phyloP scores from a whole-genome alignment of 306 rosid species.

The Castanospermum australe region DNA sequence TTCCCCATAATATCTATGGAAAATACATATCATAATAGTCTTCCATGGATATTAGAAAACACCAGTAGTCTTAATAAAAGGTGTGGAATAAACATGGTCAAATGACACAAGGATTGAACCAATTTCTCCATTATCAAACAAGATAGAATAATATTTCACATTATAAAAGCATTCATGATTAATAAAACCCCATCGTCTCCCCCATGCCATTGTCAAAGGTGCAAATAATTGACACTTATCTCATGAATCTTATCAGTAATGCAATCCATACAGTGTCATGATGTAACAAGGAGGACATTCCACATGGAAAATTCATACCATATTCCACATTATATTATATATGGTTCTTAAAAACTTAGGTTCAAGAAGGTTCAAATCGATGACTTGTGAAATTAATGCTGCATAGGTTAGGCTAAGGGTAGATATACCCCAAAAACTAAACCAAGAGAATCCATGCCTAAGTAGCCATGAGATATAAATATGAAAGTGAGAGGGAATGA shows the following conservation, averaged over 20 bases:
- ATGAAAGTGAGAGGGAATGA: slow-evolving; percentile 29
- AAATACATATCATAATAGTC: background rate
- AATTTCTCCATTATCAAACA: slow-evolving; percentile 20
- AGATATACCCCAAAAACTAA: slow-evolving; percentile 26
- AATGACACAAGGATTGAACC: slow-evolving; percentile 6
- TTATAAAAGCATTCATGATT: background rate
- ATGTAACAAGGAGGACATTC: slow-evolving; percentile 40
- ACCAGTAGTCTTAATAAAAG: slow-evolving; percentile 23
- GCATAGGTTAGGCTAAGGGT: background rate
- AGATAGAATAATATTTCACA: slow-evolving; percentile 27
- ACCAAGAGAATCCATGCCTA: slow-evolving; percentile 33
- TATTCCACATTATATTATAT: slow-evolving; percentile 27
- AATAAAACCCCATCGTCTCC: background rate
- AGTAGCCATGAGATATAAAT: slow-evolving; percentile 26
- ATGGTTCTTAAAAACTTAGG: slow-evolving; percentile 21
- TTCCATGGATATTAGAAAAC: background rate
- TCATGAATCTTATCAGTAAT: slow-evolving; percentile 37
- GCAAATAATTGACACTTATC: slow-evolving; percentile 23
- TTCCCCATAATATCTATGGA: slow-evolving; percentile 20
- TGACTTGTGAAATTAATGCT: slow-evolving; percentile 20
- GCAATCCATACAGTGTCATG: background rate
- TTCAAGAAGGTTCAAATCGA: slow-evolving; percentile 35
- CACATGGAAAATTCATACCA: slow-evolving; percentile 17
- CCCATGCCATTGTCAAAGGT: slow-evolving; percentile 18
- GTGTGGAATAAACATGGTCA: slow-evolving; percentile 24